Base-by-base conservation (phyloP, 176 grass and related monocot species). In the Bonia amplexicaulis region DNA sequence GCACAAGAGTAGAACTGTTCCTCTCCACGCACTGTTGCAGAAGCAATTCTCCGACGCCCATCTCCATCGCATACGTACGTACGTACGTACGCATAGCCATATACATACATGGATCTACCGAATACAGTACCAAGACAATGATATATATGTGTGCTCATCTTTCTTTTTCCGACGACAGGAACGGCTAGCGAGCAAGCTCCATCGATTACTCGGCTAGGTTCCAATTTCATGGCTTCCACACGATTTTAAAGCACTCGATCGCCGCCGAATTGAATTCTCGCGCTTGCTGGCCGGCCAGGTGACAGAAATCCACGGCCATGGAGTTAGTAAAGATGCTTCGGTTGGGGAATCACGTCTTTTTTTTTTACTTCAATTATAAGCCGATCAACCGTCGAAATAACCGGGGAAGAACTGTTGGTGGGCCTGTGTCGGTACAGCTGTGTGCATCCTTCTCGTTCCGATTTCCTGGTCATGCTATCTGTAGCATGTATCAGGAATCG, bases 61-160 rank as follows among this genome's bases (percentile, higher is more conserved):
- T 84, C 66, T 27, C 74, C 20, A 12, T 83, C 23, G 35, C 44
- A 12, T 60, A 47, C 19, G 19, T 60, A 47, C 19, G 11, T 26
- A n/a, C 19, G 27, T 53, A 44, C 71, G 62, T 35, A 60, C 27
- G n/a, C 26, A 41, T 14, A 16, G 25, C 9, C 12, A 35, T 13
- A 39, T 23, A 77, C 75, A 14, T 62, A 27, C 69, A 8, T 16
- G 8, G 27, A 64, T 35, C 55, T 64, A 48, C 27, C 29, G 16
- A 65, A 78, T 77, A 53, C 54, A 60, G 58, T 81, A 39, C 37
- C 35, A 26, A 12, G 77, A 86, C 64, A 85, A 10, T 22, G 80
- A 76, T n/a, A 22, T 12, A 1, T 31, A n/a, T n/a, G 37, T 31
- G 54, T 72, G 49, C 12, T n/a, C 80, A 3, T 45, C 40, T 59